These are phyloP conservation scores for Penicillium soppii DNA, from an alignment of 495 filamentous ascomycete species.

Conservation along the genomic window DNA sequence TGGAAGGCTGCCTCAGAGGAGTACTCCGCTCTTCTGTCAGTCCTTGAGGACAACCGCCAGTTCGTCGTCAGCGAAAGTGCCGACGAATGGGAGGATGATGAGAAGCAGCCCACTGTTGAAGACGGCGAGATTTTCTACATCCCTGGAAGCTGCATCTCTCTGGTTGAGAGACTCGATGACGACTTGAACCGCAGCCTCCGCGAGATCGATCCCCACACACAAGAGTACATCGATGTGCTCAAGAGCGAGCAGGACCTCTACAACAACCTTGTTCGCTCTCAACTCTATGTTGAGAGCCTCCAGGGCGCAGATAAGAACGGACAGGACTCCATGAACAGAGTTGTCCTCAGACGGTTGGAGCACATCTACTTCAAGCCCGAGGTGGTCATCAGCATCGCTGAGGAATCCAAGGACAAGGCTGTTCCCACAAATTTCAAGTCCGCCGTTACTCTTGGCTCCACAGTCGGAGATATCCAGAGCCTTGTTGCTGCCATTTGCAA, in stretches of 20 bases:
- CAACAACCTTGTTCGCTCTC: constrained; percentile 79
- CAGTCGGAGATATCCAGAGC: constrained; percentile 60
- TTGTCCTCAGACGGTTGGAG: constrained; percentile 90
- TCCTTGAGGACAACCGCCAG: constrained; percentile 74
- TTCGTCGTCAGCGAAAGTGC: constrained; percentile 85
- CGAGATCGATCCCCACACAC: constrained; percentile 96
- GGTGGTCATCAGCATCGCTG: constrained; percentile 87
- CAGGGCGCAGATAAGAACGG: constrained; percentile 68
- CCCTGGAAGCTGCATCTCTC: constrained; percentile 90
- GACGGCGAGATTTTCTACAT: constrained; percentile 78
- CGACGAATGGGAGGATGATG: constrained; percentile 99
- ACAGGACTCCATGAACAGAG: constrained; percentile 83
- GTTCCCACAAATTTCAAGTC: constrained; percentile 73
- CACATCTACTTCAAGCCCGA: constrained; percentile 99
- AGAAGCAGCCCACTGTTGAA: constrained; percentile 75
- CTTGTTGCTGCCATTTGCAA: constrained; percentile 89
- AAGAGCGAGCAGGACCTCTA: constrained; percentile 91
- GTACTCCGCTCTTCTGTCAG: constrained; percentile 69
- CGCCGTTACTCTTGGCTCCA: constrained; percentile 68
- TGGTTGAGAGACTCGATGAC: constrained; percentile 93
- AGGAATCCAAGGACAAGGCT: constrained; percentile 88
- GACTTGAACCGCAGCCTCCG: constrained; percentile 95
- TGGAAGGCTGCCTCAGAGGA: constrained; percentile 95
- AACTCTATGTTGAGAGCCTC: constrained; percentile 84
- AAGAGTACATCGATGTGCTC: constrained; percentile 95